Evolutionary conservation across 768 basidiomycete genomes (phyloP), one percentile per base, ranked within the genome.

Genomic region (Tricholoma matsutake): DNA sequence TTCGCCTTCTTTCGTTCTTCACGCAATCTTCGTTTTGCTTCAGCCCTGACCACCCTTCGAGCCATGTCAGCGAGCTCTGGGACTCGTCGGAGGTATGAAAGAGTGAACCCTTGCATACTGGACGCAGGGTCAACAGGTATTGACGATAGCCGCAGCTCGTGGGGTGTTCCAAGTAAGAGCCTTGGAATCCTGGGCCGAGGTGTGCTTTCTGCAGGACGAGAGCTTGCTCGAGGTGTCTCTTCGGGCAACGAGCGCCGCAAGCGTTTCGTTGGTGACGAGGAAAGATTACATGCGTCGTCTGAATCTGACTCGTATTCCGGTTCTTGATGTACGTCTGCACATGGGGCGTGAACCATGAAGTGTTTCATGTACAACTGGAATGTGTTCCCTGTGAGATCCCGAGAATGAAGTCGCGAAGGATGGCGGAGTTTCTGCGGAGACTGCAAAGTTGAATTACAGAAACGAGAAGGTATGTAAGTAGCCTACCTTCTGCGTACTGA

Each of bases 321-420:
- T 66, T 58, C 59, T 49, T 52, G 37, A 22, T 41, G 34, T 8
- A 47, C 10, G 35, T 58, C 41, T 16, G 45, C 41, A 55, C 67
- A 54, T 37, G 78, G 74, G 0, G 79, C 80, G 65, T 86, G 77
- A 65, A 89, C 85, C 87, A 93, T 88, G 71, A 85, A 92, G 64
- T 92, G 87, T 64, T 89, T 91, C 61, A 93, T 64, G 65, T 93
- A 91, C 39, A 90, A 81, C 10, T 87, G 81, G 69, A 93, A 90
- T 0, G 85, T 88, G 61, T 87, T 87, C 3, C 77, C 81, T 2
- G 84, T 92, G 28, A 93, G 82, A 59, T 92, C 88, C 18, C 78
- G 78, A 0, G 84, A 81, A 58, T 81, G 87, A 28, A 92, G 74
- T 41, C 87, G 81, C 0, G 86, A 86, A 1, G 91, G 91, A 71